Percentiles rank a stretch among this genome's conserved stretches.
These are phyloP conservation scores for Corrigiola litoralis DNA, from an alignment of 179 eudicot genomes.

Conservation along the genomic window DNA sequence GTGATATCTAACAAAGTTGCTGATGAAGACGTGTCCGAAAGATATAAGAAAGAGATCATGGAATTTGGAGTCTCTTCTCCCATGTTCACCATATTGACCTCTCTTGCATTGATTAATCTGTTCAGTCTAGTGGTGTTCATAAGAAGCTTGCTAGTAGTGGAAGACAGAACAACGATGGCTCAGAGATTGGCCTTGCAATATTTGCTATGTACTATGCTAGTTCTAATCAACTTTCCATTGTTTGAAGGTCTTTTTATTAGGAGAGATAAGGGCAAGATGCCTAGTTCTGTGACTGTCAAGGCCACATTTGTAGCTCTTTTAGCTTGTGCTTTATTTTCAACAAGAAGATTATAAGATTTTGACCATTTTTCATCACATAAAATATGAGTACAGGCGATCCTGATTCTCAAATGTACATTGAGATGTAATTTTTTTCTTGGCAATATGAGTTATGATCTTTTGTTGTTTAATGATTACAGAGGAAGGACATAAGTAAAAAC, in stretches of 20 bases:
- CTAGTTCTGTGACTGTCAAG: conserved; percentile 39
- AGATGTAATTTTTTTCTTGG: no score
- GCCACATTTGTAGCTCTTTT: conserved; percentile 38
- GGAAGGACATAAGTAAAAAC: no score
- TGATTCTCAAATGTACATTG: no score
- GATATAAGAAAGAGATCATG: conserved; percentile 62
- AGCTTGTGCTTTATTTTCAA: conserved; percentile 20
- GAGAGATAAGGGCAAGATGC: conserved; percentile 71
- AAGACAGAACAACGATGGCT: conserved; percentile 4
- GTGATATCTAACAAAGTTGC: conserved; percentile 53
- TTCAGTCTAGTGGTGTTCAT: conserved; percentile 26
- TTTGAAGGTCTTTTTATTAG: conserved; percentile 53
- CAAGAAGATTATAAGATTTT: no score
- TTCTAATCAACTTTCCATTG: conserved; percentile 55
- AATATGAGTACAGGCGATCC: no score
- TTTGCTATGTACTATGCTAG: conserved; percentile 42
- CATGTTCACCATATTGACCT: conserved; percentile 50
- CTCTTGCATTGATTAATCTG: conserved; percentile 54
- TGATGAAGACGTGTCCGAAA: conserved; percentile 31
- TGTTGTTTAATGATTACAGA: no score
- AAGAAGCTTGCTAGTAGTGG: neutral
- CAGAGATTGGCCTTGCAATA: conserved; percentile 41
- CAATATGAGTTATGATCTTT: no score
- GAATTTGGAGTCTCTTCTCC: conserved; percentile 63
- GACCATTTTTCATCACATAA: no score